Base-by-base conservation (phyloP, 345 rosid species). In the Eucalyptus sp. region DNA sequence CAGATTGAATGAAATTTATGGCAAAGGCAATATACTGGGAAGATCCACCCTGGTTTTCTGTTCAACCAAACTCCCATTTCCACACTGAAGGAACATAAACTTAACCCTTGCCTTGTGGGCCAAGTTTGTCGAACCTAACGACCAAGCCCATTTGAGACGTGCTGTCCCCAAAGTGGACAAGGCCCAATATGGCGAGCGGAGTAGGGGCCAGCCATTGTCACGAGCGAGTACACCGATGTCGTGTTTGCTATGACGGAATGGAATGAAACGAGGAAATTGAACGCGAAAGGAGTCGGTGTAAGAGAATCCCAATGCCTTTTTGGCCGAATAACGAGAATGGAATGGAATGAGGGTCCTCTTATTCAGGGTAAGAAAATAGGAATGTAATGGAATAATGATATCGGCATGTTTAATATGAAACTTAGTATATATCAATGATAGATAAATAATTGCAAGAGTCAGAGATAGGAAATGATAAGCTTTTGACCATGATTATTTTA, bases 171-270 rank as follows among this genome's bases (percentile, higher is more conserved):
- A n/a, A 64, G 0, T 64, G 41, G 37, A 64, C 76, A 64, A 64
- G 41, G 41, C 37, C 76, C 76, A 15, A n/a, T 64, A 64, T 31
- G 37, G 76, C 20, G 2, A 64, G 41, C 5, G 10, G 37, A n/a
- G 68, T 64, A n/a, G 76, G 76, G 37, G 3, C 2, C 2, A 8
- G 81, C 81, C 46, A 1, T 10, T 24, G 4, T 71, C 81, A 18
- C 4, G 13, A 71, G 46, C 46, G 18, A 71, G 44, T 18, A 10
- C 24, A 33, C 44, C 2, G 6, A 37, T 71, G 44, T 9, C 2
- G 1, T 11, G 31, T 25, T 27, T 12, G 31, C 25, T 8, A 10
- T 1, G 1, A 33, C 2, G 1, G 24, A 31, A 31, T 33, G 80
- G 7, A 68, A 68, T 10, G 24, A 31, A 33, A 68, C 3, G 4